Evolutionary conservation across 352 stramenopile genomes (phyloP).

Genomic region (Phytopythium ostracodes): DNA sequence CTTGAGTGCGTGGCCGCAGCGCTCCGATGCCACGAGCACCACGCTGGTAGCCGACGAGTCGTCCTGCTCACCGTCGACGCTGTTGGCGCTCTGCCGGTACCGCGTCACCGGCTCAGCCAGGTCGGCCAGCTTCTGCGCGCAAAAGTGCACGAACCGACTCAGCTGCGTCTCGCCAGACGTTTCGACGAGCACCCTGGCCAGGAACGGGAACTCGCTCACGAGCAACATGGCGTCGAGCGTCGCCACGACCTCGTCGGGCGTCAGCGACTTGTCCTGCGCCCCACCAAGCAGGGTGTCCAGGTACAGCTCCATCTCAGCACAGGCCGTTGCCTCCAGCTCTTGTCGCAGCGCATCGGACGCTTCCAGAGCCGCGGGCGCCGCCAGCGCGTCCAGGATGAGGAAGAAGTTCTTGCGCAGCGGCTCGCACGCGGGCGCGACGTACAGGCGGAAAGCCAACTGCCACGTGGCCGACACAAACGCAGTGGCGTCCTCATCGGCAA

Average conservation of each 20-base stretch:
- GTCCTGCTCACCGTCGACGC: not conserved
- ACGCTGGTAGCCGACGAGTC: conserved; percentile 46
- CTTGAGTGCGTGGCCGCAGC: conserved; percentile 68
- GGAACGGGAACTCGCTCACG: conserved; percentile 52
- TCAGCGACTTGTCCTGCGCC: conserved; percentile 5
- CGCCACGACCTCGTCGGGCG: conserved; percentile 25
- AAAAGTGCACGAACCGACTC: conserved; percentile 44
- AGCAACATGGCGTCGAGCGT: conserved; percentile 56
- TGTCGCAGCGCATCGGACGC: not conserved
- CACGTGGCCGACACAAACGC: conserved; percentile 35
- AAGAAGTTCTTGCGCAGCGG: conserved; percentile 67
- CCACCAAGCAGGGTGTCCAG: conserved; percentile 27
- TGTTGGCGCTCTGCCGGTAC: conserved; percentile 21
- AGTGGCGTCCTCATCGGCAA: not conserved
- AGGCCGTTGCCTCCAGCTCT: conserved; percentile 19
- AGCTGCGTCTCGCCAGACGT: conserved; percentile 20
- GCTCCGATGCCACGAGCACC: conserved; percentile 69
- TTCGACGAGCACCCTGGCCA: conserved; percentile 41
- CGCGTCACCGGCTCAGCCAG: conserved; percentile 45
- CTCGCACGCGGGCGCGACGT: conserved; percentile 23
- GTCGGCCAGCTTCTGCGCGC: conserved; percentile 49
- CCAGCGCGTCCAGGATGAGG: conserved; percentile 50
- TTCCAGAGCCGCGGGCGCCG: not conserved
- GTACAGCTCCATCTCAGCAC: conserved; percentile 34
- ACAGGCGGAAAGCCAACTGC: conserved; percentile 60